Evolutionary conservation across 2,329 filamentous ascomycete genomes (phyloP), one percentile per base, ranked within the genome.

Genomic region (Neonectria faginata): DNA sequence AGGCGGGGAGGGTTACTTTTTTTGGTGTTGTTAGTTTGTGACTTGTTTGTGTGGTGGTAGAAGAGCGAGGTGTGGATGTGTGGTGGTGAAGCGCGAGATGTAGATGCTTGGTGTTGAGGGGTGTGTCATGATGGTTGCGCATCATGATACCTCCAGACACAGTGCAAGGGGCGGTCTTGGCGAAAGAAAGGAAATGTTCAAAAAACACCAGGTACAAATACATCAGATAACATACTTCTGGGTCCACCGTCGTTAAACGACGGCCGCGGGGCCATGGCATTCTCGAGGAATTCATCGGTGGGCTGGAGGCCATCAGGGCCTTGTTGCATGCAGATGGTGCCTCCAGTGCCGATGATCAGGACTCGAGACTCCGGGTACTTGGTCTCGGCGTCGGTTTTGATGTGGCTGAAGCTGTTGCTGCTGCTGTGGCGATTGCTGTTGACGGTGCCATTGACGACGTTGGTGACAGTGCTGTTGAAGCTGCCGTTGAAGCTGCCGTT

Each of bases 311-410:
- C 94, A 70, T 93, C 88, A 9, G 87, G 86, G 10, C 93, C 93
- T 59, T 89, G 90, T 75, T 91, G 89, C 94, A 97, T 97, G 81
- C 93, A 97, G 74, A 97, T 97, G 7, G 91, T 94, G 48, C 91
- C 92, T 65, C 92, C 94, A 12, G 94, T 97, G 83, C 97, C 95
- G 79, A 97, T 92, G 74, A 97, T 91, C 69, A 97, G 84, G 12
- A 97, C 92, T 63, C 92, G 86, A 25, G 92, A 93, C 78, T 97
- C 93, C 11, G 91, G 91, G 62, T 84, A 83, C 9, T 75, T 79
- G 53, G 70, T 67, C 58, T 70, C 72, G 31, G 64, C 66, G 11
- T 64, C 59, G 18, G 60, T 53, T 27, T 64, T 41, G 44, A 64
- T 45, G n/a, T 60, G 48, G 25, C 64, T 62, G n/a, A 65, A 39